A percentile compares a stretch with the other conserved stretches of the same genome.
Conservation (phyloP, 2,329 filamentous ascomycete genomes). For the Aspergillus ochraceoroseus region DNA sequence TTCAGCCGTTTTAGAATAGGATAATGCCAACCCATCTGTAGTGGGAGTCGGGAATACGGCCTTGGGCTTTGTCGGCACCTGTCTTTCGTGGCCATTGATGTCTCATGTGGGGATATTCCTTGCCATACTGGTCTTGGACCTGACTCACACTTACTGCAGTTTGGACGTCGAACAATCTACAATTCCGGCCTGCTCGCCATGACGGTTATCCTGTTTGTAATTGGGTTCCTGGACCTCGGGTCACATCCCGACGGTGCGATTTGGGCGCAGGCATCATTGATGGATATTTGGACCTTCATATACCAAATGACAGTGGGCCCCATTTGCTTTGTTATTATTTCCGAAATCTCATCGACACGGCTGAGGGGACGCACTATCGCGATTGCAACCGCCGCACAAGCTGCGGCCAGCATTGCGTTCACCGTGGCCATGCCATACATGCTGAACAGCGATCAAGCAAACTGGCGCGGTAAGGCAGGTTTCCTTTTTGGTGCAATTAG, state of each 20-base stretch:
- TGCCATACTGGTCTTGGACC: constrained; percentile 42
- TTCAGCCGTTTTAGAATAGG: too few relatives aligned
- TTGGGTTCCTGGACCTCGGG: constrained; percentile 23
- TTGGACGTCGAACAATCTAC: constrained; percentile 42
- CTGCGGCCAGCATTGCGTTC: constrained; percentile 23
- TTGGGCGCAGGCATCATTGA: constrained; percentile 44
- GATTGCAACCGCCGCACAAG: constrained; percentile 20
- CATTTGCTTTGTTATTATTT: constrained; percentile 50
- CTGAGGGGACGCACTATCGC: constrained; percentile 51
- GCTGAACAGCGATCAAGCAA: constrained; percentile 32
- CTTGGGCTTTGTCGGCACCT: constrained; percentile 42
- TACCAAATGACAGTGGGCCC: constrained; percentile 53
- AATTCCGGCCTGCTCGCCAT: constrained; percentile 27
- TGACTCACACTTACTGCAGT: constrained; percentile 32
- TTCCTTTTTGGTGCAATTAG: constrained; percentile 31
- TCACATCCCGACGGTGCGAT: constrained; percentile 25
- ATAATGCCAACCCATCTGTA: too few relatives aligned
- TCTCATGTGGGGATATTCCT: constrained; percentile 36
- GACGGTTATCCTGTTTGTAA: constrained; percentile 22
- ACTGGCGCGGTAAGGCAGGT: constrained; percentile 30
- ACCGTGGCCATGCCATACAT: constrained; percentile 27
- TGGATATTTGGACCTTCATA: constrained; percentile 47
- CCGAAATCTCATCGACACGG: constrained; percentile 50
- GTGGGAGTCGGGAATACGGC: constrained; percentile 43
- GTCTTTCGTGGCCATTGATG: constrained; percentile 41